Conservation (phyloP, 805 yeast species). For the Candida vaughaniae region DNA sequence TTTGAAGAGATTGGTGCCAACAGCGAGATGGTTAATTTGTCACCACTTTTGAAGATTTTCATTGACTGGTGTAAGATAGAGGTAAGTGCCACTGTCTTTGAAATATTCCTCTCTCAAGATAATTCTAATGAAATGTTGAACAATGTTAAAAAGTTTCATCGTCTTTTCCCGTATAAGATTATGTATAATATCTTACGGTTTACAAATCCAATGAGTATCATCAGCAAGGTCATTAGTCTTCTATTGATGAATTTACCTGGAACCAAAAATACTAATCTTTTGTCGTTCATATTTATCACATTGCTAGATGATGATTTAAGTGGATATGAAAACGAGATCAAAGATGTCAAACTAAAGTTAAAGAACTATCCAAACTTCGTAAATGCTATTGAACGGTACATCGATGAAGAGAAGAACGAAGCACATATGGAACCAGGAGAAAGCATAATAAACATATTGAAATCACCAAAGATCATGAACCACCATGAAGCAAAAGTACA, state of each 20-base stretch:
- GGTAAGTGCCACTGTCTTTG: conserved; percentile 80
- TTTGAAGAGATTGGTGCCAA: conserved; percentile 66
- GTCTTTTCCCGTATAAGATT: conserved; percentile 74
- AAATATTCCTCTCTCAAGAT: conserved; percentile 77
- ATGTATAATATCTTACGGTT: conserved; percentile 74
- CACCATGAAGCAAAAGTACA: not conserved
- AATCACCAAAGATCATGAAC: not conserved
- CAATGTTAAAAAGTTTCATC: conserved; percentile 70
- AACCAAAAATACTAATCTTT: conserved; percentile 34
- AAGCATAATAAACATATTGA: conserved; percentile 5
- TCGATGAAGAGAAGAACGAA: conserved; percentile 11
- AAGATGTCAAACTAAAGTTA: conserved; percentile 40
- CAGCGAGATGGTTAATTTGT: conserved; percentile 51
- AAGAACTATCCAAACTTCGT: conserved; percentile 21
- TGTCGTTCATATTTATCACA: conserved; percentile 74
- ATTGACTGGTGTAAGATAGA: conserved; percentile 83
- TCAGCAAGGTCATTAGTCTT: conserved; percentile 76
- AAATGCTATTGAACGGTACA: conserved; percentile 25
- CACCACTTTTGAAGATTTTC: conserved; percentile 67
- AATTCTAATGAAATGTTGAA: conserved; percentile 72
- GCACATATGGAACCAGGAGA: conserved; percentile 8
- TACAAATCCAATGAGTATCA: conserved; percentile 84
- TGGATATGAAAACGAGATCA: conserved; percentile 16
- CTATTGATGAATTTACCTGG: conserved; percentile 56
- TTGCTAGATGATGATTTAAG: conserved; percentile 19